A percentile compares a stretch with the other conserved stretches of the same genome.
These are phyloP conservation scores for Penicillium taxi DNA, from an alignment of 495 filamentous ascomycete species.

Conservation along the genomic window DNA sequence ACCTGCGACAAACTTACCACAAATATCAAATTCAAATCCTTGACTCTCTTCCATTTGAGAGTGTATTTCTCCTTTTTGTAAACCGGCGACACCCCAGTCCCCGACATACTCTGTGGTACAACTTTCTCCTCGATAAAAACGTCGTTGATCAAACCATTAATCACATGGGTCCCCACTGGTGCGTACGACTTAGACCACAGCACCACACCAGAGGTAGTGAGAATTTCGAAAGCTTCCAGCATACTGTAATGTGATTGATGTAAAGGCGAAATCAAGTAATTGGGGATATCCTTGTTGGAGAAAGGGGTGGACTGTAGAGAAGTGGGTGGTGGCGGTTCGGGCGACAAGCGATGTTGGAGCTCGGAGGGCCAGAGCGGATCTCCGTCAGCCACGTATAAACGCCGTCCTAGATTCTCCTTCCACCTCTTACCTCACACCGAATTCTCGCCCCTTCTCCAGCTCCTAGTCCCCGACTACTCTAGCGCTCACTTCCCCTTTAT, in stretches of 20 bases:
- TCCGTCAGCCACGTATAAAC: conserved; percentile 44
- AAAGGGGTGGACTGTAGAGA: conserved; percentile 6
- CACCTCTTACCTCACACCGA: conserved; percentile 8
- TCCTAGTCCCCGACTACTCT: not conserved
- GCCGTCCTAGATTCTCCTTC: conserved; percentile 12
- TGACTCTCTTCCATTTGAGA: conserved; percentile 83
- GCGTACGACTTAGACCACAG: conserved; percentile 89
- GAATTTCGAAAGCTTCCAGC: conserved; percentile 92
- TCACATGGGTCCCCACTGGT: conserved; percentile 66
- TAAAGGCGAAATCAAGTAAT: conserved; percentile 1
- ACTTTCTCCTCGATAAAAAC: conserved; percentile 94
- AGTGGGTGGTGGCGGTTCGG: conserved; percentile 32
- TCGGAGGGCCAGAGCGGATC: conserved; percentile 20
- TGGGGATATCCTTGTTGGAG: conserved; percentile 1
- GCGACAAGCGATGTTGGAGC: conserved; percentile 25
- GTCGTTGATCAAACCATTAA: conserved; percentile 92
- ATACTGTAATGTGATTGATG: conserved; percentile 39
- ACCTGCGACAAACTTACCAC: conserved; percentile 56
- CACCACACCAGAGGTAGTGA: conserved; percentile 92
- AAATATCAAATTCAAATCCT: conserved; percentile 91
- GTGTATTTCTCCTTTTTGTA: conserved; percentile 94
- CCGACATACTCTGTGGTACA: conserved; percentile 39
- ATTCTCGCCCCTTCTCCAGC: conserved; percentile 4
- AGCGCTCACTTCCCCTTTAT: conserved; percentile 3
- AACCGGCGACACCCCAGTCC: conserved; percentile 36